A percentile compares a stretch with the other conserved stretches of the same genome.
These are phyloP conservation scores for Apophysomyces elegans DNA, from an alignment of 371 early-diverging fungal genomes.

Conservation along the genomic window DNA sequence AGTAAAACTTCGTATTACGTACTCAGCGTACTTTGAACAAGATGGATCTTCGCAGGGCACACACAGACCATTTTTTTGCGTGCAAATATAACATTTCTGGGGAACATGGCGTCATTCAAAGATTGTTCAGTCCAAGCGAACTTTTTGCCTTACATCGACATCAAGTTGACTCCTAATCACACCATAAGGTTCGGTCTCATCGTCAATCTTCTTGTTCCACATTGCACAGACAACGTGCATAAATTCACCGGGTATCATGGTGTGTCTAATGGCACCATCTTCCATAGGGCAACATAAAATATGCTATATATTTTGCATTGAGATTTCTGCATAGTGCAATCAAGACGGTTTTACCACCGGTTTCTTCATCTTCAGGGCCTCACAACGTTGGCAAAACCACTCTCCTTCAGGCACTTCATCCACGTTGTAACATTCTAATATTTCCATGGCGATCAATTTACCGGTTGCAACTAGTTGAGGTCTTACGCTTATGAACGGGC, in stretches of 20 bases:
- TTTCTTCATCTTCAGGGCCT: conserved; percentile 25
- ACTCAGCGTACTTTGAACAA: conserved; percentile 36
- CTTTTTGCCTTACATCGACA: conserved; percentile 26
- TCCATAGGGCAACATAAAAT: conserved; percentile 54
- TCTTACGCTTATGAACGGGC: conserved; percentile 51
- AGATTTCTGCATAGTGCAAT: neutral
- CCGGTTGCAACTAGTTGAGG: neutral
- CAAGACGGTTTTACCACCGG: conserved; percentile 10
- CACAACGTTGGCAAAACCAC: conserved; percentile 57
- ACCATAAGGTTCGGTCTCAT: conserved; percentile 45
- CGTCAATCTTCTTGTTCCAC: conserved; percentile 48
- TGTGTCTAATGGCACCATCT: conserved; percentile 58
- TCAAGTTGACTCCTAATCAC: conserved; percentile 29
- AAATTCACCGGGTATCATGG: conserved; percentile 51
- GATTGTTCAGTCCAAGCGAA: neutral
- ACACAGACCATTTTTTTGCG: conserved; percentile 36
- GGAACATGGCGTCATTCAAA: neutral
- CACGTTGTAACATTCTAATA: conserved; percentile 49
- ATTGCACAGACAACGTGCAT: conserved; percentile 65
- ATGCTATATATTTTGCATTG: conserved; percentile 31
- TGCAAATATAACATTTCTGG: conserved; percentile 40
- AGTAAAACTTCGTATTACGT: neutral
- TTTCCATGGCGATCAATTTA: neutral
- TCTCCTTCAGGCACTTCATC: conserved; percentile 48
- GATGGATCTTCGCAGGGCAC: conserved; percentile 34